Conservation (phyloP, 164 flowering plant genomes). For the Kingdonia uniflora region DNA sequence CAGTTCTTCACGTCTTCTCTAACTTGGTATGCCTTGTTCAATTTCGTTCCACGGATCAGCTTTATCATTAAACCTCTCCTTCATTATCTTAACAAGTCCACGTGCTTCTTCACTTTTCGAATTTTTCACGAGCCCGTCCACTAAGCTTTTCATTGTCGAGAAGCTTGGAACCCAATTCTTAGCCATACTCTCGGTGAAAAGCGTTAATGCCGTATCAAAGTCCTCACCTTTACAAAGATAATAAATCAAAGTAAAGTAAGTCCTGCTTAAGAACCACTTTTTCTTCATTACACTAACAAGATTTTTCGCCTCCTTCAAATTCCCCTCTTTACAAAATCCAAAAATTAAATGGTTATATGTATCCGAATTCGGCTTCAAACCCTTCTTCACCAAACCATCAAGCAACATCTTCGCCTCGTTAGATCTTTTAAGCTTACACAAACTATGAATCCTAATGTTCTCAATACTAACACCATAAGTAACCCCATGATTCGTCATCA, state of each 20-base stretch:
- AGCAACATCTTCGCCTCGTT: slow-evolving; percentile 63
- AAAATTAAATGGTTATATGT: slow-evolving; percentile 53
- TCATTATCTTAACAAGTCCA: slow-evolving; percentile 36
- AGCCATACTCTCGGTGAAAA: slow-evolving; percentile 42
- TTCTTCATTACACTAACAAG: slow-evolving; percentile 39
- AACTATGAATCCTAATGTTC: slow-evolving; percentile 55
- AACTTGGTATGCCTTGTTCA: slow-evolving; percentile 45
- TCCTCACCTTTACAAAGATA: slow-evolving; percentile 52
- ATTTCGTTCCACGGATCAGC: slow-evolving; percentile 59
- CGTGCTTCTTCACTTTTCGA: slow-evolving; percentile 54
- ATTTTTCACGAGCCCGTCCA: slow-evolving; percentile 56
- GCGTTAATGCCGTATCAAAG: slow-evolving; percentile 41
- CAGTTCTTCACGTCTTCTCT: background rate
- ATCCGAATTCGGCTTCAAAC: slow-evolving; percentile 48
- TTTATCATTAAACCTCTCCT: slow-evolving; percentile 44
- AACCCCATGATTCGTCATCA: slow-evolving; percentile 40
- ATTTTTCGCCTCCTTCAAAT: slow-evolving; percentile 59
- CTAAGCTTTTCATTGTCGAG: slow-evolving; percentile 55
- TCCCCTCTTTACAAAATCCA: slow-evolving; percentile 68
- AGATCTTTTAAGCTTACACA: slow-evolving; percentile 52
- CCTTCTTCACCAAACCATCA: slow-evolving; percentile 40
- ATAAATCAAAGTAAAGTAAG: slow-evolving; percentile 54
- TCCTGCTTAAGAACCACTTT: slow-evolving; percentile 23
- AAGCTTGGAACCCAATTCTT: slow-evolving; percentile 69
- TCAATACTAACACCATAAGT: slow-evolving; percentile 32